phyloP scores from a whole-genome alignment of 2,329 filamentous ascomycete species.

The Lojkania enalia region DNA sequence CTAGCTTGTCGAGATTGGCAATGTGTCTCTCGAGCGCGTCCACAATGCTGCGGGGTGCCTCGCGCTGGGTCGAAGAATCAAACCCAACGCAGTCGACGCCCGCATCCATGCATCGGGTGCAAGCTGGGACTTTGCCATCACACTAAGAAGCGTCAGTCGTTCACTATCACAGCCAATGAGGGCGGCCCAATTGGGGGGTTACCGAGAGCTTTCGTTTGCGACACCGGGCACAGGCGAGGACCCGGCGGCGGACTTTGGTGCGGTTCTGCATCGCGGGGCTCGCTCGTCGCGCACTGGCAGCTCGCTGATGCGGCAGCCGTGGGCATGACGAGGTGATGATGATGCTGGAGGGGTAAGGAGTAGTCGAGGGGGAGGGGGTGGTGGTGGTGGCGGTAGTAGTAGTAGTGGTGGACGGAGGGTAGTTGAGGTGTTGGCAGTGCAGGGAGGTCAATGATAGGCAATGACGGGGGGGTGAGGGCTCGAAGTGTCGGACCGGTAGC shows the following conservation, averaged over 20 bases:
- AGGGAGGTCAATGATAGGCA: too few relatives aligned
- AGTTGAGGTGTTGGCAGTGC: not conserved
- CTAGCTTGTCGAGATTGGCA: conserved; percentile 27
- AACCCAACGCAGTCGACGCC: conserved; percentile 39
- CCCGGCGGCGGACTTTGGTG: conserved; percentile 39
- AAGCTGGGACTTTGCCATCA: conserved; percentile 41
- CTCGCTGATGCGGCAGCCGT: conserved; percentile 13
- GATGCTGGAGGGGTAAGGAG: conserved; percentile 1
- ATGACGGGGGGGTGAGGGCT: too few relatives aligned
- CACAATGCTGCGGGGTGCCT: conserved; percentile 39
- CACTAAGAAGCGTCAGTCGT: conserved; percentile 32
- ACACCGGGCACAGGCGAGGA: conserved; percentile 42
- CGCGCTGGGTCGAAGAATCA: conserved; percentile 38
- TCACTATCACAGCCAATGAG: conserved; percentile 8
- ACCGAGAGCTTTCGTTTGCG: conserved; percentile 42
- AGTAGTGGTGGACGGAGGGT: not conserved
- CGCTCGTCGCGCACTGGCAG: conserved; percentile 18
- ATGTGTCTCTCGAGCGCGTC: conserved; percentile 40
- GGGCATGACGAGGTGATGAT: conserved; percentile 25
- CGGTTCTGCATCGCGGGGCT: conserved; percentile 34
- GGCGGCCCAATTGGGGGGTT: conserved; percentile 13
- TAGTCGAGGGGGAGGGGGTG: conserved; percentile 2
- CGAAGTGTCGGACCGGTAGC: not conserved
- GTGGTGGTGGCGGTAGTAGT: conserved; percentile 11
- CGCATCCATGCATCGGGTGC: conserved; percentile 38